Evolutionary conservation across 371 early-diverging fungal species (phyloP), one percentile per base, ranked within the genome.

Genomic region (Mucor lusitanicus): DNA sequence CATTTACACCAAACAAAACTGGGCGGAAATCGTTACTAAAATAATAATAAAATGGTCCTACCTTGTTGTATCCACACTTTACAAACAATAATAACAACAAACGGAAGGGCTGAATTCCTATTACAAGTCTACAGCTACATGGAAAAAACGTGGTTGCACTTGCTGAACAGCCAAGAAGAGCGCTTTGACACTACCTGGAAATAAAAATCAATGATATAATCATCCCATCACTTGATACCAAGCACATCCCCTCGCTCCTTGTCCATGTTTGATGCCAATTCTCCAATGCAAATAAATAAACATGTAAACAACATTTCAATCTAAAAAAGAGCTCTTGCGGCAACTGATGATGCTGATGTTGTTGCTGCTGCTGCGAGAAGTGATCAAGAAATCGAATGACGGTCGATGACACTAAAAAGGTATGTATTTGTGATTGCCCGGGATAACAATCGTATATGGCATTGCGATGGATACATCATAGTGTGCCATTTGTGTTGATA

Each of bases 251-350:
- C 7, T 46, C 19, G 46, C 46, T 46, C 19, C 50, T 50, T 12
- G 25, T 50, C 11, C 21, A 8, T 25, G 50, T 25, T 50, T 50
- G 50, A 44, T 44, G 50, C 50, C 50, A 25, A n/a, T 44, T n/a
- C 6, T 44, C 13, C 37, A 37, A 19, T 44, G 44, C 25, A 23
- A 50, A 50, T 50, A 50, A 50, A 50, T 50, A 50, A 50, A 50
- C 50, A 50, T 50, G 50, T 50, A 50, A 50, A 50, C 50, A 44
- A 25, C 50, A 50, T 44, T 25, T 50, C 50, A 50, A 50, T 23
- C 50, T 50, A 50, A 25, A 50, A 23, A 13, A 37, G 37, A 4
- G 3, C 13, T 12, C 37, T 37, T 17, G 21, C 46, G 21, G 19
- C 46, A 2, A 23, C 21, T 50, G 21, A 23, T 50, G 12, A 23